A percentile compares a stretch with the other conserved stretches of the same genome.
Evolutionary conservation across 23 red algal genomes (phyloP).

Genomic region (Chondrus crispus): DNA sequence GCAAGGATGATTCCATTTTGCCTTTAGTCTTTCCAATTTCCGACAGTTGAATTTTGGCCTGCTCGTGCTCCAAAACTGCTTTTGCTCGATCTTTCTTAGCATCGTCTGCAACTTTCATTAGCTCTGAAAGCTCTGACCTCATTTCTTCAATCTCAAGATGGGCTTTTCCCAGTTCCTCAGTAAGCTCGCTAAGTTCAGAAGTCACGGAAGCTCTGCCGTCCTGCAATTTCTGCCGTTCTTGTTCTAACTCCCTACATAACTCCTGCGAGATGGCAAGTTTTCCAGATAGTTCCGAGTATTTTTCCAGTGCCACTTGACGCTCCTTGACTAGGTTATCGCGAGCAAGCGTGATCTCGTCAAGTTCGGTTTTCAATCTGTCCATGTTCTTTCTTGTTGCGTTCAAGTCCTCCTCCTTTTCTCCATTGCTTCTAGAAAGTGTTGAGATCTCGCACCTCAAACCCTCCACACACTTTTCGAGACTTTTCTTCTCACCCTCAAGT

Average conservation of each 20-base stretch:
- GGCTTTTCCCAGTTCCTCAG: constrained; percentile 19
- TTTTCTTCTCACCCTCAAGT: neutral
- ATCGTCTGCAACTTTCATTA: neutral
- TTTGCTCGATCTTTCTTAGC: neutral
- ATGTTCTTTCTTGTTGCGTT: neutral
- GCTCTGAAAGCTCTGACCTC: constrained; percentile 34
- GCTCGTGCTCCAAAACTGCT: too few species aligned
- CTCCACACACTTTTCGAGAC: neutral
- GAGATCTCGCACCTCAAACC: neutral
- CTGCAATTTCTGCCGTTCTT: too few species aligned
- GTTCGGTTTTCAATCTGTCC: neutral
- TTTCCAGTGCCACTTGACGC: neutral
- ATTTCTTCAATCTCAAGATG: constrained; percentile 34
- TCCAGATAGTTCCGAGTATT: neutral
- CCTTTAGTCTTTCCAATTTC: too few species aligned
- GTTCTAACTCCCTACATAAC: too few species aligned
- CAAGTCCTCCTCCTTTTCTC: constrained; percentile 10
- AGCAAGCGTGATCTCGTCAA: neutral
- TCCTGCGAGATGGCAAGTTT: too few species aligned
- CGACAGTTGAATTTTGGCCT: too few species aligned
- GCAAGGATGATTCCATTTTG: too few species aligned
- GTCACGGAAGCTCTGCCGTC: too few species aligned
- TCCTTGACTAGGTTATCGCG: neutral
- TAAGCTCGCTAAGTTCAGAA: neutral
- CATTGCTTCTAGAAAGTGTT: neutral